These are phyloP conservation scores for Chimonanthus salicifolius DNA, from an alignment of 164 flowering plant species.

Conservation along the genomic window DNA sequence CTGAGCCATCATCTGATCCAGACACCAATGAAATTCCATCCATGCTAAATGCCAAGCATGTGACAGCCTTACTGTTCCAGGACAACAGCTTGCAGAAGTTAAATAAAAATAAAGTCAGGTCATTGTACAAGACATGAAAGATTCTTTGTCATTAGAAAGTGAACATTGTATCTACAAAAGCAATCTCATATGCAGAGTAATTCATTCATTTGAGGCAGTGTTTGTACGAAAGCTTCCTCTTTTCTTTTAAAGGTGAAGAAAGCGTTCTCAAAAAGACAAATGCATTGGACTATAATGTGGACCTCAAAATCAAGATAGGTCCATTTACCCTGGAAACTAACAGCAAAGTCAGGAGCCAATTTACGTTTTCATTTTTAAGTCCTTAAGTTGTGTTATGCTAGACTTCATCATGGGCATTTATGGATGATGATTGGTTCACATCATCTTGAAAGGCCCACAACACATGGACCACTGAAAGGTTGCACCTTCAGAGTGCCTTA, in stretches of 20 bases:
- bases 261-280: neutral
- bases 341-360: neutral
- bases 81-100: slow-evolving; percentile 6
- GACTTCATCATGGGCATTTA: neutral
- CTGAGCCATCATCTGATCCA: slow-evolving; percentile 81
- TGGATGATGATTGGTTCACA: neutral
- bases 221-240: too few species aligned
- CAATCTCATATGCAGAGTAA: neutral
- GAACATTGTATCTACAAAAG: neutral
- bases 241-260: too few species aligned
- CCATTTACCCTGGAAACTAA: neutral
- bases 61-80: slow-evolving; percentile 60
- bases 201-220: neutral
- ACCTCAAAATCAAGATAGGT: neutral
- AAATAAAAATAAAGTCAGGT: neutral
- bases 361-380: neutral
- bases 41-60: slow-evolving; percentile 57
- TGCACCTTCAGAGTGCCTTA: too few species aligned
- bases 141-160: neutral
- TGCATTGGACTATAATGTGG: neutral
- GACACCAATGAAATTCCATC: slow-evolving; percentile 58
- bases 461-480: too few species aligned
- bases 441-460: neutral
- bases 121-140: neutral
- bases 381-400: neutral